Percentiles rank a stretch among this genome's conserved stretches.
phyloP scores from a whole-genome alignment of 495 filamentous ascomycete species.

The Achaetomiella virescens region DNA sequence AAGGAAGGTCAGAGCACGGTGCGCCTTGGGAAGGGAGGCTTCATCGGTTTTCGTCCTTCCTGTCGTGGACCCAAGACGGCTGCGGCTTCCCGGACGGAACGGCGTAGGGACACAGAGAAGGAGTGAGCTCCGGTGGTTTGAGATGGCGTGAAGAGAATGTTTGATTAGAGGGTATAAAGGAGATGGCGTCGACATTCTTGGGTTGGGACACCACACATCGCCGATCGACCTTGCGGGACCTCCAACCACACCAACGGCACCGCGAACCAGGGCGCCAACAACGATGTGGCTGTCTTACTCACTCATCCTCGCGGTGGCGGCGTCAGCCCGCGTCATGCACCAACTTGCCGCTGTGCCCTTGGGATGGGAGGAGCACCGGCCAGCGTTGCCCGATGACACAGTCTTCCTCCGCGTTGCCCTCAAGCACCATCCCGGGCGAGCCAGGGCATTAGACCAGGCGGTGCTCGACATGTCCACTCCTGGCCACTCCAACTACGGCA shows the following conservation, averaged over 20 bases:
- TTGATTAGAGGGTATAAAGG: no score
- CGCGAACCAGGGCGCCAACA: background rate
- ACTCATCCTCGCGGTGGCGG: constrained; percentile 25
- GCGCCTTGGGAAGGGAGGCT: background rate
- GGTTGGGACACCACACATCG: no score
- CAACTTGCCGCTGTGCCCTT: constrained; percentile 36
- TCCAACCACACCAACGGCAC: background rate
- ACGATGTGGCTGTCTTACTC: constrained; percentile 22
- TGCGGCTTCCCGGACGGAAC: background rate
- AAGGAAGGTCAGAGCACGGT: no score
- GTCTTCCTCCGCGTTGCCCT: constrained; percentile 33
- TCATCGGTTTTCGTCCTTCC: background rate
- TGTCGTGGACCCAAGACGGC: background rate
- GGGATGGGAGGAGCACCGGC: constrained; percentile 39
- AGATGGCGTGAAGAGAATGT: no score
- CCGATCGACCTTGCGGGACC: no score
- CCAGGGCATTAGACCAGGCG: constrained; percentile 50
- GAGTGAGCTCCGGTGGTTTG: no score
- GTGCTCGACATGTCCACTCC: constrained; percentile 53
- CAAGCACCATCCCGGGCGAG: constrained; percentile 24
- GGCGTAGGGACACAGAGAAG: background rate
- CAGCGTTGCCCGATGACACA: constrained; percentile 28
- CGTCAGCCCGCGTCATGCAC: constrained; percentile 46
- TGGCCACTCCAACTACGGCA: constrained; percentile 48
- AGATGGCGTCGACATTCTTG: no score